Evolutionary conservation across 2,329 filamentous ascomycete genomes (phyloP), one percentile per base, ranked within the genome.

Genomic region (Neofusicoccum kwambonambiense): DNA sequence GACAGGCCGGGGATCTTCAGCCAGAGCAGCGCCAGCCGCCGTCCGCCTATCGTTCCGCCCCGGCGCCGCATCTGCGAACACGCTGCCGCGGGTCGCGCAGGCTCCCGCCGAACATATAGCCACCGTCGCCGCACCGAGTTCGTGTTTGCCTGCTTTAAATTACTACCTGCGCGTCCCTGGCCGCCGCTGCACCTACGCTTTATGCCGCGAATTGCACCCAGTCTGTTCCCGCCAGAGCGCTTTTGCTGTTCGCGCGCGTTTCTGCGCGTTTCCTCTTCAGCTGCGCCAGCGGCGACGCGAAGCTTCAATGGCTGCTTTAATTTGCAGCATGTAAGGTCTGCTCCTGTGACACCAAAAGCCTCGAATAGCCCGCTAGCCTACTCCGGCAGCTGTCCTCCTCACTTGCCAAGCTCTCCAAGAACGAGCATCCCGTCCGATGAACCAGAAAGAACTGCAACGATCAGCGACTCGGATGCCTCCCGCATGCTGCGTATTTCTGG

Each of bases 391-490:
- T 3, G 17, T 44, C 17, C 41, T 39, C 41, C 44, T 64, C 62
- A 87, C 84, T 83, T 89, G 81, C 83, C 83, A 66, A 97, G 81
- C 79, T 97, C 93, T 66, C 93, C 93, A 5, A 97, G 83, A 69
- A 97, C 83, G 74, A 97, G 84, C 49, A 86, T 94, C 57, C 91
- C 87, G 80, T 97, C 93, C n/a, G 93, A 95, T 8, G 92, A 96
- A 34, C 89, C 92, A 64, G 93, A 95, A 49, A 96, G 85, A 76
- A 97, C 92, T 96, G 60, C 50, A n/a, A 42, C 56, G 19, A 35
- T 64, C 19, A 62, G 62, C 45, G 19, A 31, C 13, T 57, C 41
- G 27, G 45, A 6, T 37, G 15, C 31, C 27, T 54, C 35, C 41
- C 41, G 17, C 22, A 31, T 11, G 12, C n/a, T 17, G 22, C 6